Base-by-base conservation (phyloP, 2,329 filamentous ascomycete genomes). In the Xylariomycetidae sp. region DNA sequence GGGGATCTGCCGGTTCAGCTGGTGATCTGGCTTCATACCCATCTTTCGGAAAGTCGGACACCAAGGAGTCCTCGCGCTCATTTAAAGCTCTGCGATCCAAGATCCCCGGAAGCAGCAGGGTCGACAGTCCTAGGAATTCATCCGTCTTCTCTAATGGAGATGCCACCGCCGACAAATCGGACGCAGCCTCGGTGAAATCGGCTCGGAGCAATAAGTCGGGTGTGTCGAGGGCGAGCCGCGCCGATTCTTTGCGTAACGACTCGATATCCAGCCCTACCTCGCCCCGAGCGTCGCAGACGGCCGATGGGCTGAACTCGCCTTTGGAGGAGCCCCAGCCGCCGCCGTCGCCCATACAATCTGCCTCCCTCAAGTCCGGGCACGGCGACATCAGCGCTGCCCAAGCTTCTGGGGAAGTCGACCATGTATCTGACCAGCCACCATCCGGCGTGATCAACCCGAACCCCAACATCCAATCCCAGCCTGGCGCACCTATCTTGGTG, bases 11-110 rank as follows among this genome's bases (percentile, higher is more conserved):
- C 38, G 64, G 65, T 39, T 55, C 43, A 37, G 58, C 39, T 41
- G 77, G 84, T 23, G 69, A 74, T 40, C 67, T 95, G 38, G 82
- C 87, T 59, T 85, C 86, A 19, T 94, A 92, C 60, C 90, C 89
- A 18, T 95, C 90, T 18, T 90, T 96, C 58, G 85, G 85, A 64
- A 83, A 84, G 57, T 87, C 88, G 36, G 90, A 96, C 57, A 96
- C 90, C 18, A 90, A 89, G 58, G 89, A 95, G 46, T 95, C 88
- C 6, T 78, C 83, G 19, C 83, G 88, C 45, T 95, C 89, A 4
- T 80, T 95, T 59, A 79, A 85, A 47, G 82, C 79, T 24, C 74
- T 96, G 47, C 76, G 86, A 40, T 93, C 87, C 42, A 95, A 95
- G 64, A 95, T 95, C 39, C 87, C 85, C 2, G 85, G 83, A 22